Conservation (phyloP, 2,329 filamentous ascomycete genomes). For the Phaeosphaeriaceae sp. region DNA sequence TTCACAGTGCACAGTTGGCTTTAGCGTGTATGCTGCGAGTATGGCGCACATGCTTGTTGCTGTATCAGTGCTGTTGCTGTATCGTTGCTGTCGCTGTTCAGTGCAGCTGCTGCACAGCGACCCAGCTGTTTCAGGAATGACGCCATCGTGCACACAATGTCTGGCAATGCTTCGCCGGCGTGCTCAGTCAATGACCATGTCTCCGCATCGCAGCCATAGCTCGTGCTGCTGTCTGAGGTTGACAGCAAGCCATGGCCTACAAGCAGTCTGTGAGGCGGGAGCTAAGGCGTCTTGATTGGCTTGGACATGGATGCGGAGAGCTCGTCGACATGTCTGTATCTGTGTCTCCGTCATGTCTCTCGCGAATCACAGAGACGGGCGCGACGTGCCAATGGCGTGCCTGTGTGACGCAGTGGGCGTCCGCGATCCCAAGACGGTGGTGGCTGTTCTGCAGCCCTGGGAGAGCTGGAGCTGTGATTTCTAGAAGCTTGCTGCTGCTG, state of each 20-base stretch:
- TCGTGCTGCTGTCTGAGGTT: background rate
- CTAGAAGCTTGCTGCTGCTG: constrained; percentile 29
- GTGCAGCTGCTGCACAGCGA: background rate
- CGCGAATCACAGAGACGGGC: background rate
- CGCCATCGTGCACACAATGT: background rate
- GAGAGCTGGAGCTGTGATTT: background rate
- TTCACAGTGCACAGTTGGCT: too few relatives aligned
- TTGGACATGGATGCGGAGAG: constrained; percentile 1
- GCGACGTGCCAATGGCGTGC: constrained; percentile 7
- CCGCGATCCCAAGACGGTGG: background rate
- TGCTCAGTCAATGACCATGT: background rate
- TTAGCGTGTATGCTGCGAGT: too few relatives aligned
- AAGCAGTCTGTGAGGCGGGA: constrained; percentile 21
- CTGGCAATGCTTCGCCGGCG: background rate
- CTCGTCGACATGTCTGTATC: background rate
- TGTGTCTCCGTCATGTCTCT: background rate
- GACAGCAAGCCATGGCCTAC: constrained; percentile 10
- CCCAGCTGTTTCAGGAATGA: background rate
- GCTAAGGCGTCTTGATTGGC: constrained; percentile 23
- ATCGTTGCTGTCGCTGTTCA: background rate
- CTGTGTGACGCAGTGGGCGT: constrained; percentile 15
- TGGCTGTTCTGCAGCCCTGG: background rate
- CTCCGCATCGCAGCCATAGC: background rate
- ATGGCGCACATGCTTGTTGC: too few relatives aligned
- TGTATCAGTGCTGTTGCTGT: too few relatives aligned